phyloP scores from a whole-genome alignment of 2,329 filamentous ascomycete genomes.

The Tolypocladium guangdongense region DNA sequence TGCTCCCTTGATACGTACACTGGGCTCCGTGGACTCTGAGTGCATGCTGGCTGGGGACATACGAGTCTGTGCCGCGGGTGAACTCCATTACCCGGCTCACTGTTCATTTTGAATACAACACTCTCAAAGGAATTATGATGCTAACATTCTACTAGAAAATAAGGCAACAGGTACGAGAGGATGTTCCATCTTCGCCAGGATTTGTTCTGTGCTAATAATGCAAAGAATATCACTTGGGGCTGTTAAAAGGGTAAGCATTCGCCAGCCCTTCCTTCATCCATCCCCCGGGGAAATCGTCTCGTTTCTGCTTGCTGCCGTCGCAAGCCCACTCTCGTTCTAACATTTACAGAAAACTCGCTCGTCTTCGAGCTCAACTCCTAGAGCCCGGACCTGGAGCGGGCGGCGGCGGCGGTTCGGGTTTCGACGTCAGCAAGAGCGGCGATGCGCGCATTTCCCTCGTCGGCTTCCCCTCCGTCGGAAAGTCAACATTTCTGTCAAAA shows the following conservation, averaged over 20 bases:
- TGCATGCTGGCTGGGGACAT: neutral
- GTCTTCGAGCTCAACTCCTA: conserved; percentile 84
- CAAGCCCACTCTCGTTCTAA: conserved; percentile 5
- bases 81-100: neutral
- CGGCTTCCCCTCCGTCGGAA: conserved; percentile 97
- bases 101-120: neutral
- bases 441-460: conserved; percentile 95
- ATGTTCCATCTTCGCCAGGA: neutral
- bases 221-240: conserved; percentile 91
- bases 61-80: neutral
- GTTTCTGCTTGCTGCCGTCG: neutral
- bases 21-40: neutral
- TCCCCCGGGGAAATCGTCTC: neutral
- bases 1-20: neutral
- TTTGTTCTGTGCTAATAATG: conserved; percentile 5
- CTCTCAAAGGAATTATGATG: conserved; percentile 1
- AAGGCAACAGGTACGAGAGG: conserved; percentile 80
- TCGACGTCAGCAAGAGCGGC: conserved; percentile 90
- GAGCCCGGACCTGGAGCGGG: conserved; percentile 77
- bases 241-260: conserved; percentile 78
- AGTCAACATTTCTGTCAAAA: conserved; percentile 97
- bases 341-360: conserved; percentile 72
- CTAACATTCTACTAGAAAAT: conserved; percentile 58
- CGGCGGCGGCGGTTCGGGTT: conserved; percentile 69
- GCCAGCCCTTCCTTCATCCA: neutral